These are phyloP conservation scores for Hortaea sp. DNA, from an alignment of 2,329 filamentous ascomycete species.

Conservation along the genomic window DNA sequence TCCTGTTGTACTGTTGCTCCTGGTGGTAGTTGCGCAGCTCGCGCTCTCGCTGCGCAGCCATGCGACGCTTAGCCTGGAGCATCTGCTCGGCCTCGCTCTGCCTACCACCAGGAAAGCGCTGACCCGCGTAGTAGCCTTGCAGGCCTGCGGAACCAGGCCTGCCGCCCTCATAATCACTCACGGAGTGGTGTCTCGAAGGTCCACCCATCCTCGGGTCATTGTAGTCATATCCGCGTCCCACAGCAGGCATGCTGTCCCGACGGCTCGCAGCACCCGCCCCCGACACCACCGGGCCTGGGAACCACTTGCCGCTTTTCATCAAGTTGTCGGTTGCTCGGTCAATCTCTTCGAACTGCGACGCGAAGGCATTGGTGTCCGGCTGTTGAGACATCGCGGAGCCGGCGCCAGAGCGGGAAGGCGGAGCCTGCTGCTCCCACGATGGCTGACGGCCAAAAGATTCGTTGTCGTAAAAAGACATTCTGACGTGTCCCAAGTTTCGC, in stretches of 20 bases:
- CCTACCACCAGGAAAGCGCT: conserved; percentile 78
- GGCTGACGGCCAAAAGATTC: conserved; percentile 51
- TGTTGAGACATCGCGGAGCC: conserved; percentile 58
- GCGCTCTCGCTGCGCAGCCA: conserved; percentile 97
- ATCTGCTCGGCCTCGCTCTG: conserved; percentile 94
- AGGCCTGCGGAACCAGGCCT: conserved; percentile 67
- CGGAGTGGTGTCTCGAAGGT: conserved; percentile 68
- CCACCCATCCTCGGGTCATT: conserved; percentile 57
- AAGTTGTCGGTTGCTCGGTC: conserved; percentile 93
- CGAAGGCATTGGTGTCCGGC: conserved; percentile 62
- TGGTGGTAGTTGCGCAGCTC: conserved; percentile 99
- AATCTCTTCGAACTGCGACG: conserved; percentile 88
- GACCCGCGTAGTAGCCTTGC: conserved; percentile 87
- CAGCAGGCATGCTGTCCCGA: conserved; percentile 68
- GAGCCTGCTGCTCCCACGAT: conserved; percentile 59
- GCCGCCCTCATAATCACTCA: conserved; percentile 72
- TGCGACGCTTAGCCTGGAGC: conserved; percentile 97
- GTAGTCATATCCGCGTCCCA: conserved; percentile 35
- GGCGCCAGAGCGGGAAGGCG: conserved; percentile 63
- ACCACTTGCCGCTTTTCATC: conserved; percentile 92
- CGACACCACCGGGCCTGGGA: conserved; percentile 35
- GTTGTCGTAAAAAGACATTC: conserved; percentile 62
- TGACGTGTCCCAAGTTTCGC: conserved; percentile 2
- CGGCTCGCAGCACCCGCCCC: conserved; percentile 39
- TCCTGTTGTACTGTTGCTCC: conserved; percentile 99